Evolutionary conservation across 2,329 filamentous ascomycete genomes (phyloP), one percentile per base, ranked within the genome.

Genomic region (Malbranchea zuffiana): DNA sequence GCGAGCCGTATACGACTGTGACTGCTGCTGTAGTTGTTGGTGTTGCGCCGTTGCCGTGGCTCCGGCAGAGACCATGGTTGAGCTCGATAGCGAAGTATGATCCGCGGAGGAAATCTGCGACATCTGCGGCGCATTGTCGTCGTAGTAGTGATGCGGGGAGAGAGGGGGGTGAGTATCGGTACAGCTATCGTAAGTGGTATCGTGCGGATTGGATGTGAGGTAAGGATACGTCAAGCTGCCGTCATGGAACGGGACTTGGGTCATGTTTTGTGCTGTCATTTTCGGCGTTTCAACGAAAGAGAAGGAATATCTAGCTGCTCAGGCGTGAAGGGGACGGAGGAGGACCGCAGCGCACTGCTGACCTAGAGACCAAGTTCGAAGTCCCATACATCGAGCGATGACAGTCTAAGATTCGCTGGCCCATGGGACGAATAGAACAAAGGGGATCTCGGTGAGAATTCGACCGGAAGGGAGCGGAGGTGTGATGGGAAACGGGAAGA

Each of bases 361-460:
- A 16, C 37, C 19, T 18, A 20, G 17, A 23, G 37, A 35, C 37
- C 29, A 25, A 18, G 32, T 20, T 15, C 13, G 21, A 31, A 24
- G 15, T n/a, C 26, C 13, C 20, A 40, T 40, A 40, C 37, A 40
- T 40, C 23, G 39, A 41, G 24, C 17, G 33, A 36, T 11, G 13
- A 32, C 15, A 11, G 12, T 31, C 13, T 10, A 35, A 13, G 12
- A 11, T 23, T 11, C 19, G 7, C 12, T n/a, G n/a, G n/a, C n/a
- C n/a, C n/a, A 23, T 10, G 4, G 30, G 24, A 12, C n/a, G 37
- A 16, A 35, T 17, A 24, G 24, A 17, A 18, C 11, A 33, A 27
- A 16, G n/a, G 12, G 8, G 11, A 27, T 17, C 6, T 15, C 7
- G 19, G 30, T 19, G 15, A 26, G 21, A 18, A 10, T 18, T 19